Base-by-base conservation (phyloP, 2,329 filamentous ascomycete genomes). In the Trichophyton equinum region DNA sequence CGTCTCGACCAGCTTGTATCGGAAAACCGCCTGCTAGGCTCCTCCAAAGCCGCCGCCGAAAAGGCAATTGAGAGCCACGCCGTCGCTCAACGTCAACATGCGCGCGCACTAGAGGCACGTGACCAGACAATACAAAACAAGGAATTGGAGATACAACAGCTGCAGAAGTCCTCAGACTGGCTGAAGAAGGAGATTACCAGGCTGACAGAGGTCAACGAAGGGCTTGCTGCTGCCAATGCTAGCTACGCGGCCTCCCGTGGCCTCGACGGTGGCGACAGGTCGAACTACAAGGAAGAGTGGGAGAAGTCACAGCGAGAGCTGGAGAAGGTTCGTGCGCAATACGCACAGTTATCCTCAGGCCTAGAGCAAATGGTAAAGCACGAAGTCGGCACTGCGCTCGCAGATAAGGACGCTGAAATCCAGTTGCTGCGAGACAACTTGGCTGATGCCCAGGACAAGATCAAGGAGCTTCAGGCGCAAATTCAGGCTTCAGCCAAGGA, bases 371-470 rank as follows among this genome's bases (percentile, higher is more conserved):
- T 83, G 18, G 79, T 88, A 57, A 79, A 79, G 63, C 77, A 81
- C 56, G 81, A 88, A 69, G 81, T 87, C 63, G 79, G 81, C 61
- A 76, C 81, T 62, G 83, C 85, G 1, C 75, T 96, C n/a, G 81
- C 85, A 61, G 85, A 88, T 63, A 95, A 94, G 71, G 89, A 97
- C 69, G 81, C 82, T 27, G 90, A 97, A 75, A 88, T 99, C 67
- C 82, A 84, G 53, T 82, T 84, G 51, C 79, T 99, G 65, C 88
- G 87, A 57, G 81, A 82, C 57, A 87, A 97, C 71, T 82, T 99
- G 42, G 85, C 89, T 63, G 82, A 80, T 33, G 88, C 91, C 13
- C 78, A 78, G 59, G 80, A 84, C 66, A 80, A 84, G 67, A 81
- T 86, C 65, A 78, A 82, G 65, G 76, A 77, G 20, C 72, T 86